These are phyloP conservation scores for Syncephalastrum monosporum DNA, from an alignment of 371 early-diverging fungal species.

Conservation along the genomic window DNA sequence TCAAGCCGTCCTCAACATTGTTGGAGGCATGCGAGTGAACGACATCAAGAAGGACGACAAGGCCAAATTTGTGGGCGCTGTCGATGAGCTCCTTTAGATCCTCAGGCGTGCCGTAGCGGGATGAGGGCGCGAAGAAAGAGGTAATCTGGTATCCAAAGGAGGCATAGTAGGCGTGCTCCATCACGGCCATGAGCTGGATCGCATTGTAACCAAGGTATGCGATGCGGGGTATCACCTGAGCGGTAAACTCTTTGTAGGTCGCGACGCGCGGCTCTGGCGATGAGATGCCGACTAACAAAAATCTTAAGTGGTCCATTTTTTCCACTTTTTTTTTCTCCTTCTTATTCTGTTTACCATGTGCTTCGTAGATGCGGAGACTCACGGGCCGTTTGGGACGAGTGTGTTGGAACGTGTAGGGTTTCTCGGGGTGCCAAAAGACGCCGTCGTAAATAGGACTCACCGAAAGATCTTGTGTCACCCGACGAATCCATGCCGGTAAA, in stretches of 20 bases:
- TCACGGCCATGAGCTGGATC: constrained; percentile 96
- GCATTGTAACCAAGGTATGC: constrained; percentile 89
- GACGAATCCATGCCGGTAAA: constrained; percentile 86
- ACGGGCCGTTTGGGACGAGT: constrained; percentile 63
- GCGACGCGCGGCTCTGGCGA: constrained; percentile 80
- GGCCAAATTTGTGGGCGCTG: constrained; percentile 88
- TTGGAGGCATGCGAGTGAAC: constrained; percentile 98
- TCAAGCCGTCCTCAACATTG: constrained; percentile 92
- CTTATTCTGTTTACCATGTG: constrained; percentile 61
- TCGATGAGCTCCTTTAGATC: constrained; percentile 88
- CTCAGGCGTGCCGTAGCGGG: constrained; percentile 91
- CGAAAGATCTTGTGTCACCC: constrained; percentile 83
- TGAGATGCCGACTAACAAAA: constrained; percentile 83
- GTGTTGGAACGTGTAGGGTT: constrained; percentile 74
- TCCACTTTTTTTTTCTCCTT: neutral
- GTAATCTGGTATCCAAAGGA: constrained; percentile 98
- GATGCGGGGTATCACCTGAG: constrained; percentile 87
- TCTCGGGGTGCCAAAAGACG: constrained; percentile 90
- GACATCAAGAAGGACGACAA: constrained; percentile 89
- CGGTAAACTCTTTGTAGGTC: constrained; percentile 85
- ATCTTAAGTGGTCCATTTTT: neutral
- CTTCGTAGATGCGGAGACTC: constrained; percentile 86
- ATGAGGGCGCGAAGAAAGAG: constrained; percentile 89
- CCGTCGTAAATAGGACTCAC: constrained; percentile 85
- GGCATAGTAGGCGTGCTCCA: constrained; percentile 99